Base-by-base conservation (phyloP, 331 rosid species). In the Dryas integrifolia region DNA sequence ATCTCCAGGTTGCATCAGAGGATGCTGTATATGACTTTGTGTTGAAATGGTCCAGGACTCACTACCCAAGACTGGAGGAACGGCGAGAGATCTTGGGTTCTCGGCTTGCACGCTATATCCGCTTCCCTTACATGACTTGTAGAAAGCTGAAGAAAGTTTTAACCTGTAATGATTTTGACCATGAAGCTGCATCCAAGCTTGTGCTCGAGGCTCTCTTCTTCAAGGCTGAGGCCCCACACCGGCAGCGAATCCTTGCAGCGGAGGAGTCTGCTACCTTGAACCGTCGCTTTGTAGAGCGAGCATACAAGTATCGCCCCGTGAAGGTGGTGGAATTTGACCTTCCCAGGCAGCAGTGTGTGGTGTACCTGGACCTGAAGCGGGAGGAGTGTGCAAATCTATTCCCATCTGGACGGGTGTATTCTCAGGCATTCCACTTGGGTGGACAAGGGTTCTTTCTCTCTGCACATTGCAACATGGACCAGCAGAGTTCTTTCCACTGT, bases 381-480 rank as follows among this genome's bases (percentile, higher is more conserved):
- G 98, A 91, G 72, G 98, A 94, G 79, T 94, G 97, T 55, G 60
- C 74, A 40, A 88, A 77, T 77, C 57, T 94, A 74, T 85, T 72
- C 66, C 97, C 98, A 35, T 91, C 97, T 0, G 96, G 98, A 41
- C 87, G 98, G 62, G 92, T 94, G 21, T 94, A 94, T 85, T 94
- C 98, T 21, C 98, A 94, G 82, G 98, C 98, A 46, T 94, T 94
- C 80, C 96, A 94, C 81, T 81, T 94, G 85, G 98, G 98, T 3
- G 98, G 97, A 15, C 97, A 94, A 76, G 98, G 98, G 41, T 94
- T 94, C 80, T 94, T 94, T 72, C 89, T 94, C 1, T 94, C 98
- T 10, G 97, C 98, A 0, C 98, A 94, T 79, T 94, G 98, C 84
- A 91, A 94, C 86, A 91, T 94, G 98, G 97, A 94, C 81, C 98